Evolutionary conservation across 1,284 basidiomycete genomes (phyloP).

Genomic region (Austropuccinia psidii): DNA sequence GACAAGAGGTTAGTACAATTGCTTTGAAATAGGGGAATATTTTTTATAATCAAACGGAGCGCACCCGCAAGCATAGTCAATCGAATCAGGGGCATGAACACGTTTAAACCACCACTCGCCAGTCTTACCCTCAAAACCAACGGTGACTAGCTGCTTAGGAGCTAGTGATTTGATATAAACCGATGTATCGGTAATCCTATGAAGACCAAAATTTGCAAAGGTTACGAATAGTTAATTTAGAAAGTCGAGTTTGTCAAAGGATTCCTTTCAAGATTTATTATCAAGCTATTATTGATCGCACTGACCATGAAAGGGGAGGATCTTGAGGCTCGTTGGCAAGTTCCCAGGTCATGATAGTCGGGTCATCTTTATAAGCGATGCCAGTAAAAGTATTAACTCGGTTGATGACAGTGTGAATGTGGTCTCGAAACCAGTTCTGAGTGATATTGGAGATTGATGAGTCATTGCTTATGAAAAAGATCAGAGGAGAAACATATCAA

Average conservation of each 20-base stretch:
- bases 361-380: conserved; percentile 40
- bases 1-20: too few relatives aligned
- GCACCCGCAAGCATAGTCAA: conserved; percentile 40
- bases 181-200: conserved; percentile 40
- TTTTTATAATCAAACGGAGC: too few relatives aligned
- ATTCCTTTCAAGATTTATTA: neutral
- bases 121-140: conserved; percentile 42
- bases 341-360: conserved; percentile 43
- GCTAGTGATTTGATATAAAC: conserved; percentile 39
- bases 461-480: conserved; percentile 36
- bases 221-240: too few relatives aligned
- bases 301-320: conserved; percentile 28
- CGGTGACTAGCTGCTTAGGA: conserved; percentile 41
- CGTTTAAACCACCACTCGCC: conserved; percentile 42
- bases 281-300: neutral
- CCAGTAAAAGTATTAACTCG: conserved; percentile 41
- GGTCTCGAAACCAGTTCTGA: conserved; percentile 33
- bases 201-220: too few relatives aligned
- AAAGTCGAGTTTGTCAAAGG: too few relatives aligned
- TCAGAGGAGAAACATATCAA: too few relatives aligned
- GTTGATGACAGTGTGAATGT: conserved; percentile 40
- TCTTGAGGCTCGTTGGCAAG: conserved; percentile 42
- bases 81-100: conserved; percentile 37
- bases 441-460: conserved; percentile 20
- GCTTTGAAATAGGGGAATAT: too few relatives aligned